Base-by-base conservation (phyloP, 208 protist genomes). In the Herpetomonas samuelpessoai region DNA sequence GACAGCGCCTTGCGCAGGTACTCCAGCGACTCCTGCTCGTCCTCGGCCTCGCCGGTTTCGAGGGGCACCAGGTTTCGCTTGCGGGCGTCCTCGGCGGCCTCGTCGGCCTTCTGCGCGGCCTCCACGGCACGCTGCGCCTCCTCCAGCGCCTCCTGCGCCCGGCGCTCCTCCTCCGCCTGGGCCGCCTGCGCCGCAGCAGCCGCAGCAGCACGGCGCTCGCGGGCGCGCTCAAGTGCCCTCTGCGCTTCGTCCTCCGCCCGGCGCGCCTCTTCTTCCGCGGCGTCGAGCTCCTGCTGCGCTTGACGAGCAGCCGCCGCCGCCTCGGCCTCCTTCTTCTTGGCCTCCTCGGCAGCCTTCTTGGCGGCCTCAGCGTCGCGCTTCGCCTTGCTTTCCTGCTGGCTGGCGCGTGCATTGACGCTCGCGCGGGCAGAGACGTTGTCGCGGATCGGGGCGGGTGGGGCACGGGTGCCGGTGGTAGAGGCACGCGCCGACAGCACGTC, bases 1-100 rank as follows among this genome's bases (percentile, higher is more conserved):
- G 74, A 59, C 25, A 83, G 67, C 6, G 72, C 76, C 68, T 75
- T 71, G 60, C 74, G 77, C 48, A 84, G 68, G 65, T 83, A 84
- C 46, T 53, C 74, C n/a, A 82, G 29, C 2, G 62, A 71, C 1
- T 80, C 74, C 71, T 77, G 60, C 39, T 77, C 66, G n/a, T 63
- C 44, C 68, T 71, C 45, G 3, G 62, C 58, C 64, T 88, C 73
- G 54, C 72, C 68, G 31, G 28, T 59, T 12, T 52, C 60, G 7
- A 84, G 55, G 21, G 38, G 54, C 56, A 62, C 27, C 29, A 65
- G 30, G 21, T 55, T 67, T 45, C 60, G 54, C 29, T 55, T 50
- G 18, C 65, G 63, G 2, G 56, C 64, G 27, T 74, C 59, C 53
- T 71, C 65, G 6, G 64, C 71, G 28, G 70, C 45, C 62, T 75